Evolutionary conservation across 1,284 basidiomycete genomes (phyloP), one percentile per base, ranked within the genome.

Genomic region (Porogramme epimiltina): DNA sequence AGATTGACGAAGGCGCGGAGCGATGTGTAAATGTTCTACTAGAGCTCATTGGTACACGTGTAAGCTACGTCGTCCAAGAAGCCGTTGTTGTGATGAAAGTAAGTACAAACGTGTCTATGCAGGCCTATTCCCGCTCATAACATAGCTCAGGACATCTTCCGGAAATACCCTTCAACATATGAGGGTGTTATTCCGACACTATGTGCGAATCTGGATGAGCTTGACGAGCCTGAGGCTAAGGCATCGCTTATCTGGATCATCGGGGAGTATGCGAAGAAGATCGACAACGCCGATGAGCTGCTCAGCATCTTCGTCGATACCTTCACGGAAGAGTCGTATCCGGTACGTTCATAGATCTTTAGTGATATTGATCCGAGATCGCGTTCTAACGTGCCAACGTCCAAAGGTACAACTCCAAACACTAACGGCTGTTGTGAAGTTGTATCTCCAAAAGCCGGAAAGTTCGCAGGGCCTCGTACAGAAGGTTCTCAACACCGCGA

Each of bases 171-270:
- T n/a, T 89, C 87, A 47, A 93, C 92, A 26, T 99, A 98, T 70
- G 97, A 98, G 73, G 93, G 93, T 47, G 91, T 98, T 62, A 98
- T 99, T 61, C 94, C 93, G 2, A 95, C 91, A 1, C 75, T 99
- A 33, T 99, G 96, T 66, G 88, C 93, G 5, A 97, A 95, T 64
- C 81, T 99, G 22, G 96, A 99, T 60, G 95, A 96, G 61, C 76
- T 99, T 42, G 96, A 99, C 68, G 97, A 99, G 67, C 95, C 96
- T 15, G 97, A 99, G 68, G 96, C 96, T 4, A 98, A 98, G 69
- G 92, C 96, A 0, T 94, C 95, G 8, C 81, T 99, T 54, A 98
- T 99, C 65, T 99, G 96, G 96, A 98, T 99, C 63, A 90, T 99
- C 49, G 96, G 96, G 45, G 95, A 98, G 73, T 98, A 99, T 67